Percentiles rank a stretch among this genome's conserved stretches.
Evolutionary conservation across 768 basidiomycete genomes (phyloP).

Genomic region (Omphalotus guepiniiformis): DNA sequence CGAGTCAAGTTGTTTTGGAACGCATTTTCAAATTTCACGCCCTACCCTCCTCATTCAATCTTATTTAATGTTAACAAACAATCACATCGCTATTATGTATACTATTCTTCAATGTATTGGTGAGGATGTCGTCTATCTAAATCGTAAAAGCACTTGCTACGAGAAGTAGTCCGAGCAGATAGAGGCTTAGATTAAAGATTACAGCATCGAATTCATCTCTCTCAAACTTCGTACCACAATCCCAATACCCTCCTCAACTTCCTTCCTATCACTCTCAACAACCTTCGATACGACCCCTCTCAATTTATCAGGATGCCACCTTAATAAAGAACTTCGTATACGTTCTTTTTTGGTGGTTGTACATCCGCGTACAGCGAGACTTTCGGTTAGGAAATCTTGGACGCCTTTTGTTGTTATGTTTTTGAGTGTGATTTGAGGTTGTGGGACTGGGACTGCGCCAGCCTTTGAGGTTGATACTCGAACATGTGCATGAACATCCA

Average conservation of each 20-base stretch:
- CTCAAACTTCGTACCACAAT: conserved; percentile 34
- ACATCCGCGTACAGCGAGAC: conserved; percentile 37
- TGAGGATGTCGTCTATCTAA: too few species aligned
- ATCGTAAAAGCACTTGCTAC: too few species aligned
- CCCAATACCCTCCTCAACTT: conserved; percentile 43
- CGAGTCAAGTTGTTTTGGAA: too few species aligned
- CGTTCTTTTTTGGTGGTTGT: conserved; percentile 44
- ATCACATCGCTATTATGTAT: too few species aligned
- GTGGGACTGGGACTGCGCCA: not conserved
- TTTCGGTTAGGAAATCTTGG: conserved; percentile 46
- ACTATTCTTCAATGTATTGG: too few species aligned
- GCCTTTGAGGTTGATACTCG: not conserved
- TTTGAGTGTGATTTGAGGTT: conserved; percentile 14
- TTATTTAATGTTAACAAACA: too few species aligned
- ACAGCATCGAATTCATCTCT: conserved; percentile 20
- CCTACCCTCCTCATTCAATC: too few species aligned
- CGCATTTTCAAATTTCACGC: too few species aligned
- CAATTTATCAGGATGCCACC: conserved; percentile 70
- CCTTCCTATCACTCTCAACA: conserved; percentile 37
- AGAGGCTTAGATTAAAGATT: not conserved
- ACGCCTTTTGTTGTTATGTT: conserved; percentile 37
- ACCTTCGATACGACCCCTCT: conserved; percentile 39
- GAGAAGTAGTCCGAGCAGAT: too few species aligned
- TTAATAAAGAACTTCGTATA: conserved; percentile 54
- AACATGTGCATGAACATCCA: not conserved